These are phyloP conservation scores for Entophlyctis helioformis DNA, from an alignment of 192 early-diverging fungal genomes.

Conservation along the genomic window DNA sequence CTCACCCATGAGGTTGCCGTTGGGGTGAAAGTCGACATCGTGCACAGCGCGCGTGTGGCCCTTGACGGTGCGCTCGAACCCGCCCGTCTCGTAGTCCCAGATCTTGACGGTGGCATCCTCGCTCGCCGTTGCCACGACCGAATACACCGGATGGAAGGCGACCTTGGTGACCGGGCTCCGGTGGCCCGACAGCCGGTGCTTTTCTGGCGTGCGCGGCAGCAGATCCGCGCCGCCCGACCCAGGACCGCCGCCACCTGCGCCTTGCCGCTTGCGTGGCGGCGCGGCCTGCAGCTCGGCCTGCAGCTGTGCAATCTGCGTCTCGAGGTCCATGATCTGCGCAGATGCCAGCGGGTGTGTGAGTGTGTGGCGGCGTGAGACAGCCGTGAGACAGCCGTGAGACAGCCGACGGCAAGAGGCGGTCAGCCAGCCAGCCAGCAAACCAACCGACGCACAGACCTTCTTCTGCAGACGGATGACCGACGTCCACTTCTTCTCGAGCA, in stretches of 20 bases:
- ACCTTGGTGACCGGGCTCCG: constrained; percentile 69
- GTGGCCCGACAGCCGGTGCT: constrained; percentile 62
- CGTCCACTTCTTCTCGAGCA: constrained; percentile 90
- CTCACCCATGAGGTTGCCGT: constrained; percentile 69
- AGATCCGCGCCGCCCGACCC: constrained; percentile 44
- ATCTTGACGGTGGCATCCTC: constrained; percentile 90
- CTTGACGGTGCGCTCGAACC: constrained; percentile 84
- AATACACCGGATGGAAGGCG: constrained; percentile 80
- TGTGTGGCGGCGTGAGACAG: not conserved
- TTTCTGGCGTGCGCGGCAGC: constrained; percentile 76
- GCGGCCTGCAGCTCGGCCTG: constrained; percentile 10
- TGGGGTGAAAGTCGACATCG: constrained; percentile 69
- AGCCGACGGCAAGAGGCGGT: not conserved
- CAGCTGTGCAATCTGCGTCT: constrained; percentile 65
- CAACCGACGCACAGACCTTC: constrained; percentile 32
- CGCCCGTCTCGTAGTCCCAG: constrained; percentile 89
- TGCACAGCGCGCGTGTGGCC: constrained; percentile 95
- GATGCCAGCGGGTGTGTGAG: not conserved
- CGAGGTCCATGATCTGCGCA: constrained; percentile 82
- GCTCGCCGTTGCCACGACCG: constrained; percentile 68
- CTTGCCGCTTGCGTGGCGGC: constrained; percentile 8
- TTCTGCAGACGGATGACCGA: constrained; percentile 88
- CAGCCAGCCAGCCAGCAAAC: not conserved
- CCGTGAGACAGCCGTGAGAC: not conserved
- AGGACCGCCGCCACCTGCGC: no score